These are phyloP conservation scores for Linum trigynum DNA, from an alignment of 345 rosid species.

Conservation along the genomic window DNA sequence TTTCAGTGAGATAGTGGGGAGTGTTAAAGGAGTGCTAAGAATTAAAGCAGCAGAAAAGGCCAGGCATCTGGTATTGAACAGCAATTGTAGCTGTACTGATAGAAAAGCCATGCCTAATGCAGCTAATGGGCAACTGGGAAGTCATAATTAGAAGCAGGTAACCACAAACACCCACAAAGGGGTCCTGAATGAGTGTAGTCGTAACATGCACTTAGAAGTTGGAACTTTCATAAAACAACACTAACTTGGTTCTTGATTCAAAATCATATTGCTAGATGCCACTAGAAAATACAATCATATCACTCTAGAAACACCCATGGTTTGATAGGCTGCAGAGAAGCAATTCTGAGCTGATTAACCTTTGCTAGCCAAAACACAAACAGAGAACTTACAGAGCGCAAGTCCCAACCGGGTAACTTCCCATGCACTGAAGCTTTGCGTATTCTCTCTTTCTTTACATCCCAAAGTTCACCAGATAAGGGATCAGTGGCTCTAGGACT, in stretches of 20 bases:
- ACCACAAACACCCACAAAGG: neutral
- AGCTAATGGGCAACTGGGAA: neutral
- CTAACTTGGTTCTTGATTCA: neutral
- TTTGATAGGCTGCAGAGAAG: neutral
- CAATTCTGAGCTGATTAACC: neutral
- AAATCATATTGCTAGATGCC: neutral
- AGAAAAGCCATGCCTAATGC: no score
- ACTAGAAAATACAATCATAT: neutral
- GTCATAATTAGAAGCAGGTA: neutral
- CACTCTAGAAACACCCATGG: neutral
- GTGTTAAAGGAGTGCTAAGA: neutral
- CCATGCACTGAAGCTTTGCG: conserved; percentile 78
- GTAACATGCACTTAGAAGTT: neutral
- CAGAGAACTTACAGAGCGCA: conserved; percentile 83
- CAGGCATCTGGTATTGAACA: neutral
- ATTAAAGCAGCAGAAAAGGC: neutral
- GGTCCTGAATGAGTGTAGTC: neutral
- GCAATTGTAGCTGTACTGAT: neutral
- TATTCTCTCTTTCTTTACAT: conserved; percentile 75
- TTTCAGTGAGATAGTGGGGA: neutral
- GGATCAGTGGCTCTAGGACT: conserved; percentile 82
- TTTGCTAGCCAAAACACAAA: no score
- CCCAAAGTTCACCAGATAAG: conserved; percentile 95
- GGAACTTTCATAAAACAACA: no score
- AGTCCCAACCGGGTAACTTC: conserved; percentile 87